Evolutionary conservation across 2,329 filamentous ascomycete species (phyloP).

Genomic region (Verticillium nonalfalfae): DNA sequence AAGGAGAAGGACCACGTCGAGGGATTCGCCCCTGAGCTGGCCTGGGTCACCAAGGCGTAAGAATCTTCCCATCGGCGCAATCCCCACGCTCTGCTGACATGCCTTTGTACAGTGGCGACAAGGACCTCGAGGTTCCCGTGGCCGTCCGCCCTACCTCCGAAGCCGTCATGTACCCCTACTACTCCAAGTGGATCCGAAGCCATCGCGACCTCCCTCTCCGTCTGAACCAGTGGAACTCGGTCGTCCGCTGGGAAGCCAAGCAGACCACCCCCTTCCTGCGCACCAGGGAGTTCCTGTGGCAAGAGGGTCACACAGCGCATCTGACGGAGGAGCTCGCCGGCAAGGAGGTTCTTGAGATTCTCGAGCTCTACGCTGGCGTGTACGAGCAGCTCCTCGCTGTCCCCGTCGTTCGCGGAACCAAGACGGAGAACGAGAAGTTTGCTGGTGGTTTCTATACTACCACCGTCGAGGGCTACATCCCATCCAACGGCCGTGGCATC

Average conservation of each 20-base stretch:
- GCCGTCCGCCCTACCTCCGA: constrained; percentile 64
- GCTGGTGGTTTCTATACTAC: constrained; percentile 95
- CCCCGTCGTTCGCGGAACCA: constrained; percentile 85
- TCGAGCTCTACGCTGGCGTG: constrained; percentile 85
- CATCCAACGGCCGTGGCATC: constrained; percentile 90
- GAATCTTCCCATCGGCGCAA: constrained; percentile 18
- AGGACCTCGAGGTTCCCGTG: constrained; percentile 77
- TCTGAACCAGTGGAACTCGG: constrained; percentile 96
- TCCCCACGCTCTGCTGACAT: neutral
- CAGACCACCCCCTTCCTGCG: constrained; percentile 82
- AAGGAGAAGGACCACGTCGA: constrained; percentile 95
- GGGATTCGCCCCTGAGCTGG: constrained; percentile 91
- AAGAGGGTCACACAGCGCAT: constrained; percentile 90
- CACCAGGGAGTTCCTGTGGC: constrained; percentile 95
- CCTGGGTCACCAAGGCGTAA: constrained; percentile 80
- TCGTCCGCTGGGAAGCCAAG: constrained; percentile 94
- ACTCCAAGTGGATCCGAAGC: constrained; percentile 92
- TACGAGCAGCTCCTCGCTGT: constrained; percentile 94
- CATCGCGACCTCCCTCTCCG: constrained; percentile 91
- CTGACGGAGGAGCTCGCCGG: constrained; percentile 75
- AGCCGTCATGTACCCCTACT: constrained; percentile 92
- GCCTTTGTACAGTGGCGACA: constrained; percentile 61
- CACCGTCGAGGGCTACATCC: constrained; percentile 95
- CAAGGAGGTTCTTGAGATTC: constrained; percentile 84
- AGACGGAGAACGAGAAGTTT: constrained; percentile 98